Evolutionary conservation across 2,329 filamentous ascomycete species (phyloP), one percentile per base, ranked within the genome.

Genomic region (Phaeosphaeria sp.): DNA sequence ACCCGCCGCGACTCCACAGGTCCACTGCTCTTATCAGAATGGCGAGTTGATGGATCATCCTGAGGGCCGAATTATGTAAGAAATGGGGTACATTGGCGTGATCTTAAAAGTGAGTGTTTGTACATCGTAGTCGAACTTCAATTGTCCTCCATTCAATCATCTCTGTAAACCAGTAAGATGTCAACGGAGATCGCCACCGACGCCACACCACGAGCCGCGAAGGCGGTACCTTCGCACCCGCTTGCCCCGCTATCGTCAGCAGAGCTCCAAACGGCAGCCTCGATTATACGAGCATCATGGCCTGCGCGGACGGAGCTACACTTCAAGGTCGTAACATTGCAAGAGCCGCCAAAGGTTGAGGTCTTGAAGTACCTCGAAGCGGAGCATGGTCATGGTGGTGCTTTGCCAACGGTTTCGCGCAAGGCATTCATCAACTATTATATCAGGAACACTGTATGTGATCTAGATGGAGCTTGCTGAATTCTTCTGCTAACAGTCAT

Each of bases 281-380:
- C 73, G 1, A 74, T 88, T 30, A 78, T 89, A 60, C 81, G 77
- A 56, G 72, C 74, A 47, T 77, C 81, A 54, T 89, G 87, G 84
- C 87, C 86, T 0, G 75, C 78, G 13, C 79, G 80, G 22, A 84
- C 82, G 2, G 79, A 84, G 27, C 71, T 89, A 44, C 84, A 88
- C 51, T 88, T 87, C 81, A 91, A 91, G 77, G 85, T 84, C 64
- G 84, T 92, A 50, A 90, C 86, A 21, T 79, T 90, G 3, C 83
- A 88, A 51, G 87, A 91, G 67, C 88, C 88, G 2, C 79, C 81
- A 40, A 91, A 91, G 79, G 78, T 78, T 39, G 80, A 86, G 62
- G 80, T 82, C 60, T 70, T 87, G 6, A 81, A 83, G n/a, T 90
- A 89, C 71, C 77, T 87, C 18, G 86, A 88, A 50, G 88, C 86